Evolutionary conservation across 2,329 filamentous ascomycete species (phyloP), one percentile per base, ranked within the genome.

Genomic region (Talaromyces sp.): DNA sequence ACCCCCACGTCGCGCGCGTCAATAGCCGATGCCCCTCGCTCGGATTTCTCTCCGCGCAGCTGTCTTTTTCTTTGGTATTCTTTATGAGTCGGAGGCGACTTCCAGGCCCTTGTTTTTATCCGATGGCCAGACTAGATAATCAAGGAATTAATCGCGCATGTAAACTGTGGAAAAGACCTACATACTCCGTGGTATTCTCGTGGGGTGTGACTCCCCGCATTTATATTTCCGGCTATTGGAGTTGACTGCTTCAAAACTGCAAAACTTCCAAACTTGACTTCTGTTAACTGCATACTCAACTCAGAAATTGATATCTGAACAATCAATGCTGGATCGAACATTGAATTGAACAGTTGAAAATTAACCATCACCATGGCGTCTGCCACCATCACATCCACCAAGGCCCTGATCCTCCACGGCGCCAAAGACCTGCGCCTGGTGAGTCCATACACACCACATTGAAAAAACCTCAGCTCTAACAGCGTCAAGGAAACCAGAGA

Each of bases 351-450:
- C 25, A 8, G 10, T 22, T 17, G 19, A 30, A 13, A 13, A 15
- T 55, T 9, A n/a, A 15, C n/a, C n/a, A 25, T 19, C 30, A 51
- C 6, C 15, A 64, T 64, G 62, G 57, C 60, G 33, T 58, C 63
- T 9, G 58, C 63, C 27, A 62, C 62, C 19, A 56, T 58, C 13
- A 11, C 44, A 47, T 47, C 53, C 7, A 57, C 57, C 27, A 71
- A 73, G 62, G 78, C 78, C 4, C 73, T 80, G n/a, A 84, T 88
- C 60, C 79, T 88, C 10, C 84, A 87, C 67, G 85, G 83, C 58
- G 80, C 83, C 30, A 85, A 85, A 73, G 84, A 87, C 67, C 76
- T 87, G 59, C 78, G 83, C 66, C 77, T 86, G 57, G 85, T 86
- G 77, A 65, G 78, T 65, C n/a, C 25, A 51, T 19, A 19, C 33